Evolutionary conservation across 129 eudicot species (phyloP).

Genomic region (Flaveria trinervia): DNA sequence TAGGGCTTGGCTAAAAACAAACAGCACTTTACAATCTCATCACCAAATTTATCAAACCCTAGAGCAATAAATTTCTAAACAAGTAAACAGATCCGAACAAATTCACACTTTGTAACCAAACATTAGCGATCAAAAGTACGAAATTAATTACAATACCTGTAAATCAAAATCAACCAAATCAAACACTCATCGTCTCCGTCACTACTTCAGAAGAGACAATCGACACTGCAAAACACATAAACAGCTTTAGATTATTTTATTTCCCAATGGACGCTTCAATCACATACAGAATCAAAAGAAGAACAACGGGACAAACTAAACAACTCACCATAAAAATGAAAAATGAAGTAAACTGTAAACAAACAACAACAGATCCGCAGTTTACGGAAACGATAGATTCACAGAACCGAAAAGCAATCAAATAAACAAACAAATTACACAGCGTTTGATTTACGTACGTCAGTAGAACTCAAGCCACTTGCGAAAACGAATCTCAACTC

Average conservation of each 20-base stretch:
- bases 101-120: constrained; percentile 29
- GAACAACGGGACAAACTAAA: constrained; percentile 14
- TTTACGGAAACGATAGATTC: constrained; percentile 24
- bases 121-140: constrained; percentile 7
- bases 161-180: constrained; percentile 23
- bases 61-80: constrained; percentile 2
- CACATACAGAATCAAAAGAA: constrained; percentile 16
- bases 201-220: not conserved
- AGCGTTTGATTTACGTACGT: not conserved
- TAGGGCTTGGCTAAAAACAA: constrained; percentile 18
- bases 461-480: constrained; percentile 12
- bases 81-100: constrained; percentile 45
- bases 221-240: constrained; percentile 25
- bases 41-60: constrained; percentile 19
- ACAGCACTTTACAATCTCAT: constrained; percentile 31
- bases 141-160: constrained; percentile 24
- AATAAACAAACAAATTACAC: constrained; percentile 16
- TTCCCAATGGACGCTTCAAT: not conserved
- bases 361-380: constrained; percentile 29
- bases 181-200: constrained; percentile 15
- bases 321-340: not conserved
- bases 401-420: constrained; percentile 7
- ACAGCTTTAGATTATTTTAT: constrained; percentile 5
- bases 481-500: not conserved
- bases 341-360: constrained; percentile 14